phyloP scores from a whole-genome alignment of 1,284 basidiomycete genomes.

The Tilletiaria anomala region DNA sequence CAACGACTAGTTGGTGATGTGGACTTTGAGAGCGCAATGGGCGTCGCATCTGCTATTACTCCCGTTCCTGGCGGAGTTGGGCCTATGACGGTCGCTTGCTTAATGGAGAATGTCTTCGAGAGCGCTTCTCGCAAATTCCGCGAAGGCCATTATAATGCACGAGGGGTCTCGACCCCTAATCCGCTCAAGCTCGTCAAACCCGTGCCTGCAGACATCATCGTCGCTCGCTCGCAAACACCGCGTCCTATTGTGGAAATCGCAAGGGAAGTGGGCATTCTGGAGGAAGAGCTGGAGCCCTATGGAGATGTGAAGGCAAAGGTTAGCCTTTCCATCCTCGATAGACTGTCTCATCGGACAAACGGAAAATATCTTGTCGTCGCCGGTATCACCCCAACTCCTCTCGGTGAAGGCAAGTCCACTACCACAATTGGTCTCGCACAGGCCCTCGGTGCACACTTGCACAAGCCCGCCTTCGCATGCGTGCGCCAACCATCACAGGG shows the following conservation, averaged over 20 bases:
- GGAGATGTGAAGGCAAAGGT: conserved; percentile 97
- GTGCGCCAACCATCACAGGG: conserved; percentile 99
- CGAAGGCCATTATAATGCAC: conserved; percentile 69
- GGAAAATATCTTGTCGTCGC: conserved; percentile 96
- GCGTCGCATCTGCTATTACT: conserved; percentile 76
- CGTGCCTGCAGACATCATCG: conserved; percentile 73
- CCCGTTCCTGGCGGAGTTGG: conserved; percentile 91
- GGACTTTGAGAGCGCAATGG: conserved; percentile 61
- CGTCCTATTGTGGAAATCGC: conserved; percentile 76
- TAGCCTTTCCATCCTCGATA: conserved; percentile 75
- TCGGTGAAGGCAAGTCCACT: conserved; percentile 97
- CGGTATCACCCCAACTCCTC: conserved; percentile 92
- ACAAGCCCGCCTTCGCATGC: conserved; percentile 85
- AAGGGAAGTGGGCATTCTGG: conserved; percentile 70
- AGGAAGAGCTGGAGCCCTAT: conserved; percentile 82
- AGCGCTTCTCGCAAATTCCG: conserved; percentile 55
- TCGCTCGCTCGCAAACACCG: conserved; percentile 85
- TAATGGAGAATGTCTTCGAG: conserved; percentile 86
- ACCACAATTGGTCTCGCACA: conserved; percentile 96
- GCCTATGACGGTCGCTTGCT: conserved; percentile 96
- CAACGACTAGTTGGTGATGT: conserved; percentile 94
- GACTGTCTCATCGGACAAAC: conserved; percentile 69
- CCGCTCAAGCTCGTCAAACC: conserved; percentile 62
- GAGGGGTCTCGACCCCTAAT: conserved; percentile 58
- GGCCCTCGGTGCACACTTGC: conserved; percentile 72